Evolutionary conservation across 345 rosid genomes (phyloP), one percentile per base, ranked within the genome.

Genomic region (Noccaea caerulescens): DNA sequence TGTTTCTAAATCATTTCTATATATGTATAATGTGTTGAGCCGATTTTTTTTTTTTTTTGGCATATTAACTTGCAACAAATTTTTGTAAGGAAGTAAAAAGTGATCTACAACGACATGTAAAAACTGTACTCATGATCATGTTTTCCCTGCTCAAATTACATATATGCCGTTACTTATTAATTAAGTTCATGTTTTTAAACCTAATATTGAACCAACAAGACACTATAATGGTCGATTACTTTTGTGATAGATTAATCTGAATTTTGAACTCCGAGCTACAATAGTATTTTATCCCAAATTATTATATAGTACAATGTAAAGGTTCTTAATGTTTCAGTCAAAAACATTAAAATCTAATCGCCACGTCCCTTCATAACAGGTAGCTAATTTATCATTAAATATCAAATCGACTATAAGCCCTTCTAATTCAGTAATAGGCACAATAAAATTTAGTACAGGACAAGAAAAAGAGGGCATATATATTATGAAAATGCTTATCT

Each of bases 341-440:
- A 8, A 33, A 44, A 55, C 63, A 11, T 41, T 52, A 39, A 42
- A 14, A 10, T 32, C 44, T 44, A 43, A 36, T 25, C 2, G 11
- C 50, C 20, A 27, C 12, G 7, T 59, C 52, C 20, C 53, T 50
- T 44, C 61, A 33, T 71, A 52, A 61, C 53, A 10, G 10, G 52
- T 44, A 27, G 41, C 64, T 37, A 61, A 34, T 34, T 42, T 56
- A 38, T 72, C 52, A 56, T 25, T 27, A 45, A 38, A 13, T 64
- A 57, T 47, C 27, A 41, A 72, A 38, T 49, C 27, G 10, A 47
- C 8, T 30, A 57, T 20, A 49, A 27, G 18, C 37, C 71, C 39
- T 57, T n/a, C 44, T 38, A 65, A 57, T 73, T 65, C 57, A 59
- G 60, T 38, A 72, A 47, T 65, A 65, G 66, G 60, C 65, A 57